Conservation (phyloP, 2,329 filamentous ascomycete species). For the Colletotrichum shisoi region DNA sequence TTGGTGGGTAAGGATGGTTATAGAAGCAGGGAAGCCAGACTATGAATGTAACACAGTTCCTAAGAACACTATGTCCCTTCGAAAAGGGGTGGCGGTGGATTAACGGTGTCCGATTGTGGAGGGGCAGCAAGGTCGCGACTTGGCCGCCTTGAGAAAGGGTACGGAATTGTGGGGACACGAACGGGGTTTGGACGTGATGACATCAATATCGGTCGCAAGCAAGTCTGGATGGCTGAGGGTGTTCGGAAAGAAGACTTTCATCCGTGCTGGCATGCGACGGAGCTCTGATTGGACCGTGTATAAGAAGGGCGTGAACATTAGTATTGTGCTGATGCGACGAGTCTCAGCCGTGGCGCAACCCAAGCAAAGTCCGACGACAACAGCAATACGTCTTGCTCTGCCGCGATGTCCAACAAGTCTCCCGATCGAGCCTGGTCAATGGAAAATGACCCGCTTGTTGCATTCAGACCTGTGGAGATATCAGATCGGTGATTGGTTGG, state of each 20-base stretch:
- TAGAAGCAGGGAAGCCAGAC: too few species aligned
- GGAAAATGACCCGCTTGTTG: slow-evolving; percentile 3
- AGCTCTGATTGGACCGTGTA: slow-evolving; percentile 13
- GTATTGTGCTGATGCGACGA: slow-evolving; percentile 12
- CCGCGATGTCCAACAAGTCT: not conserved
- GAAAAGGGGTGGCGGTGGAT: slow-evolving; percentile 37
- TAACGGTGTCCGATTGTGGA: slow-evolving; percentile 32
- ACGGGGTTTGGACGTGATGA: slow-evolving; percentile 29
- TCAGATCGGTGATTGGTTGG: not conserved
- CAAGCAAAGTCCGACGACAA: not conserved
- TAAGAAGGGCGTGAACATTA: not conserved
- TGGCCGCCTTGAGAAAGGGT: slow-evolving; percentile 37
- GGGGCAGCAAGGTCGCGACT: slow-evolving; percentile 35
- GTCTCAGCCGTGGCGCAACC: slow-evolving; percentile 17
- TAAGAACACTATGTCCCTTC: too few species aligned
- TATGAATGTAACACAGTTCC: too few species aligned
- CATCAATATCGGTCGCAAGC: slow-evolving; percentile 31
- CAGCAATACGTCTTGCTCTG: not conserved
- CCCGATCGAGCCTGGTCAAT: not conserved
- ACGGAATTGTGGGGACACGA: slow-evolving; percentile 34
- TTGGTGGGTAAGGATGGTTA: too few species aligned
- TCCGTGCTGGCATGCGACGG: slow-evolving; percentile 27
- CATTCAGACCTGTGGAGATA: slow-evolving; percentile 8
- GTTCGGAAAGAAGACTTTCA: not conserved
- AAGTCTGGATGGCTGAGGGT: slow-evolving; percentile 10